Conservation (phyloP, 768 basidiomycete species). For the Dioszegia aurantiaca region DNA sequence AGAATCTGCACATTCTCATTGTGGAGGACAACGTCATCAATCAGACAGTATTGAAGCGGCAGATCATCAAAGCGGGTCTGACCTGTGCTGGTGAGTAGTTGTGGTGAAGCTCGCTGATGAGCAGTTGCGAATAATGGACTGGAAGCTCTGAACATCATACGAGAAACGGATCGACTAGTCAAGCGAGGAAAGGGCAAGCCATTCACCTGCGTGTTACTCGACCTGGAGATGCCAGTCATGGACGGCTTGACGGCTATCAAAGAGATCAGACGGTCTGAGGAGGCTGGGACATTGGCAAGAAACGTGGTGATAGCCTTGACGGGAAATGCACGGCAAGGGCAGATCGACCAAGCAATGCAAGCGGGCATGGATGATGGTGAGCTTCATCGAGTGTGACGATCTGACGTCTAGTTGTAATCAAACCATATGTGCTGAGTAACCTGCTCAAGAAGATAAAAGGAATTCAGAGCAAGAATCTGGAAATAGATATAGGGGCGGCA, state of each 20-base stretch:
- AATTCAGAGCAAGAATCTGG: constrained; percentile 15
- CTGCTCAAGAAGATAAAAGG: constrained; percentile 38
- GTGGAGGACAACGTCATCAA: constrained; percentile 52
- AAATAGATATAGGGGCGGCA: not conserved
- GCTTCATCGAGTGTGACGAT: constrained; percentile 9
- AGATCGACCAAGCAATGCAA: constrained; percentile 45
- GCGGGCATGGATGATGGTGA: constrained; percentile 49
- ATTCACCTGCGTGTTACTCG: constrained; percentile 45
- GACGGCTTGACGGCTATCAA: constrained; percentile 47
- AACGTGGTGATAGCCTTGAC: constrained; percentile 45
- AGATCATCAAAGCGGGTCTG: constrained; percentile 46
- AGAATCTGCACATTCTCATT: constrained; percentile 25
- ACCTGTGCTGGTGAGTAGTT: constrained; percentile 39
- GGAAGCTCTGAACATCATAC: constrained; percentile 42
- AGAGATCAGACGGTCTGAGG: constrained; percentile 38
- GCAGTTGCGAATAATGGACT: constrained; percentile 44
- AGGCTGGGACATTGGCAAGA: constrained; percentile 27
- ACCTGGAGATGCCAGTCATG: constrained; percentile 52
- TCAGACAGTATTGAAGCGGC: constrained; percentile 45
- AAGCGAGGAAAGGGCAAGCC: constrained; percentile 25
- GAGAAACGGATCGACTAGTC: constrained; percentile 29
- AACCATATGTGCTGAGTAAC: constrained; percentile 37
- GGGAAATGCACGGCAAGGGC: constrained; percentile 49
- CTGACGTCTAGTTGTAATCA: constrained; percentile 35
- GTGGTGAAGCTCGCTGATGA: not conserved